phyloP scores from a whole-genome alignment of 768 basidiomycete species.

The Neoboletus subvelutipes region DNA sequence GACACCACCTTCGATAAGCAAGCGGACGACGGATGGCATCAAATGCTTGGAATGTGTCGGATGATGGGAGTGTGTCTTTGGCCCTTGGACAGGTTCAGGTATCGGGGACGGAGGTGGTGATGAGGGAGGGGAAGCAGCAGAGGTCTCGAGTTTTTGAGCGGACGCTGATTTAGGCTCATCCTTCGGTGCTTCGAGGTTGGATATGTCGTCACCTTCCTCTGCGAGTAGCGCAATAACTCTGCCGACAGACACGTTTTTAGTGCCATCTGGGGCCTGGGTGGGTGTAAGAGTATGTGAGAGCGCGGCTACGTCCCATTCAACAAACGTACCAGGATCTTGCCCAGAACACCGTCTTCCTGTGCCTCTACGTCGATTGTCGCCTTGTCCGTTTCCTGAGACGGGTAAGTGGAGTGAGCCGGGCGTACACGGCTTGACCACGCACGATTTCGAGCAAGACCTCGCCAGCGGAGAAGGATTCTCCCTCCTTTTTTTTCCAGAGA shows the following conservation, averaged over 20 bases:
- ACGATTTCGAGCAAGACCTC: conserved; percentile 92
- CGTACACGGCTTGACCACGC: conserved; percentile 29
- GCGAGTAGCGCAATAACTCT: conserved; percentile 89
- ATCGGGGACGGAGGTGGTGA: conserved; percentile 17
- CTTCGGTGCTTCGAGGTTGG: conserved; percentile 68
- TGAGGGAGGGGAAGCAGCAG: conserved; percentile 23
- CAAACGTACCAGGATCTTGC: conserved; percentile 80
- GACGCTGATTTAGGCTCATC: conserved; percentile 29
- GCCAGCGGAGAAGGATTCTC: conserved; percentile 75
- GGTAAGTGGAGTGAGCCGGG: background rate
- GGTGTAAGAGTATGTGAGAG: background rate
- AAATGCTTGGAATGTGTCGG: conserved; percentile 63
- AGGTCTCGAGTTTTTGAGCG: conserved; percentile 21
- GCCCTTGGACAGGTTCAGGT: conserved; percentile 24
- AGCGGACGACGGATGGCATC: conserved; percentile 87
- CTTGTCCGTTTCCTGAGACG: conserved; percentile 82
- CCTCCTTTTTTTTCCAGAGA: conserved; percentile 86
- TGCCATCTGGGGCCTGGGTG: conserved; percentile 65
- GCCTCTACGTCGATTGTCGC: conserved; percentile 99
- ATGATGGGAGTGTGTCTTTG: conserved; percentile 37
- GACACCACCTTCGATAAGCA: conserved; percentile 60
- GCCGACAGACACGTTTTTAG: conserved; percentile 85
- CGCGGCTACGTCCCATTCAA: background rate
- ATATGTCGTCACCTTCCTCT: conserved; percentile 94
- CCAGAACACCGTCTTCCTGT: conserved; percentile 93